A percentile compares a stretch with the other conserved stretches of the same genome.
Evolutionary conservation across 2,329 filamentous ascomycete species (phyloP).

Genomic region (Phyllosticta citrichinensis): DNA sequence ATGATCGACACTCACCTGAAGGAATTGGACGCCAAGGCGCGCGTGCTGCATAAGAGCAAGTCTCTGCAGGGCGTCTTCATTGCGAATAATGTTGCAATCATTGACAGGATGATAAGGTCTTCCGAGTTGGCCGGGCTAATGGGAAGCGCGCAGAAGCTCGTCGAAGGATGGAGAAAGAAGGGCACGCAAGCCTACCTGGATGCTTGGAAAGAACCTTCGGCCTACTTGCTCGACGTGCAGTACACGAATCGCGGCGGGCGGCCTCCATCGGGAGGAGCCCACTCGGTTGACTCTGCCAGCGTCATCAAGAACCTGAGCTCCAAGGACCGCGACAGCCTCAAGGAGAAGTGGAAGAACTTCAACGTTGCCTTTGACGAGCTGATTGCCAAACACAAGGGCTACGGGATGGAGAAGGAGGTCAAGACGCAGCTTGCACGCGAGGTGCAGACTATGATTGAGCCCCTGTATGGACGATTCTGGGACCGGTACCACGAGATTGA

Average conservation of each 20-base stretch:
- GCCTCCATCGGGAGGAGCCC: slow-evolving; percentile 48
- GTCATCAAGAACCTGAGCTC: slow-evolving; percentile 74
- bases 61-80: slow-evolving; percentile 78
- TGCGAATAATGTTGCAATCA: slow-evolving; percentile 74
- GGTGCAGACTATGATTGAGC: slow-evolving; percentile 84
- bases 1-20: slow-evolving; percentile 73
- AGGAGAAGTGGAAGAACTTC: slow-evolving; percentile 89
- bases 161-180: slow-evolving; percentile 83
- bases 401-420: slow-evolving; percentile 87
- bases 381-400: slow-evolving; percentile 68
- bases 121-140: slow-evolving; percentile 71
- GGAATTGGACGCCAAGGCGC: slow-evolving; percentile 65
- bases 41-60: slow-evolving; percentile 64
- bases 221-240: slow-evolving; percentile 75
- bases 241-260: slow-evolving; percentile 70
- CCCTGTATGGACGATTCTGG: slow-evolving; percentile 90
- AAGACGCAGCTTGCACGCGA: slow-evolving; percentile 69
- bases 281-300: slow-evolving; percentile 59
- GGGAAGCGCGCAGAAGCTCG: slow-evolving; percentile 49
- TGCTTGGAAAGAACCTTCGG: slow-evolving; percentile 78
- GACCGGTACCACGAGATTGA: slow-evolving; percentile 96
- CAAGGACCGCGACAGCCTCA: slow-evolving; percentile 93
- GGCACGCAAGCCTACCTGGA: slow-evolving; percentile 73
- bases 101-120: slow-evolving; percentile 73
- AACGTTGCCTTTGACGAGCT: slow-evolving; percentile 86